A percentile compares a stretch with the other conserved stretches of the same genome.
Conservation (phyloP, 2,329 filamentous ascomycete genomes). For the Niveomyces coronatus region DNA sequence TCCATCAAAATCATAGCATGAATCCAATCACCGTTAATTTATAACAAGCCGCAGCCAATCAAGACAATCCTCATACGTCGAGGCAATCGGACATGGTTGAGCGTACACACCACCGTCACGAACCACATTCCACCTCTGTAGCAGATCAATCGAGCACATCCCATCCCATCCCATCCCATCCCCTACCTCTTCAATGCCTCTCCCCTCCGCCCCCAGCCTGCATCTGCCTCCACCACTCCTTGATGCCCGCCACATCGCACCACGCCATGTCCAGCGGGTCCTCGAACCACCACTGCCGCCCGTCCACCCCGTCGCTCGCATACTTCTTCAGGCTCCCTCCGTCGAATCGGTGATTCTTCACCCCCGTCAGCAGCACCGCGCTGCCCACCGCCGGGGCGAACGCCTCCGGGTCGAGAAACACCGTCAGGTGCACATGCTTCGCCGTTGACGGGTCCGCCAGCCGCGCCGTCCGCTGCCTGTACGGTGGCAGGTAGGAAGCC, state of each 20-base stretch:
- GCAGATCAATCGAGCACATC: too few species aligned
- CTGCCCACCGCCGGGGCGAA: constrained; percentile 39
- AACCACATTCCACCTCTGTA: too few species aligned
- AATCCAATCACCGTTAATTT: too few species aligned
- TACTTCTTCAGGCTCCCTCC: constrained; percentile 36
- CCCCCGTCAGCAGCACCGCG: constrained; percentile 40
- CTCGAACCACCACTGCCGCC: constrained; percentile 39
- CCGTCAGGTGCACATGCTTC: constrained; percentile 42
- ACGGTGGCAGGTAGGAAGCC: constrained; percentile 37
- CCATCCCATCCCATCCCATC: neutral
- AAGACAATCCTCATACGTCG: too few species aligned
- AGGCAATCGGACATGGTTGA: too few species aligned
- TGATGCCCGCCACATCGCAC: constrained; percentile 38
- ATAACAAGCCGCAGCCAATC: too few species aligned
- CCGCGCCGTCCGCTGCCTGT: constrained; percentile 40
- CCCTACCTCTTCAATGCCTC: neutral
- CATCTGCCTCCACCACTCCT: constrained; percentile 33
- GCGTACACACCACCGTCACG: too few species aligned
- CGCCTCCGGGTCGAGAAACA: constrained; percentile 41
- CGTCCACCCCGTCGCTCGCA: constrained; percentile 25
- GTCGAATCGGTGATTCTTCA: constrained; percentile 48
- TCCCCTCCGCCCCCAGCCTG: too few species aligned
- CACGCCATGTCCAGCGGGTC: constrained; percentile 35
- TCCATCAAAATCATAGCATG: too few species aligned
- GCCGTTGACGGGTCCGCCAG: constrained; percentile 40